Evolutionary conservation across 2,329 filamentous ascomycete genomes (phyloP).

Genomic region (Talaromyces sp.): DNA sequence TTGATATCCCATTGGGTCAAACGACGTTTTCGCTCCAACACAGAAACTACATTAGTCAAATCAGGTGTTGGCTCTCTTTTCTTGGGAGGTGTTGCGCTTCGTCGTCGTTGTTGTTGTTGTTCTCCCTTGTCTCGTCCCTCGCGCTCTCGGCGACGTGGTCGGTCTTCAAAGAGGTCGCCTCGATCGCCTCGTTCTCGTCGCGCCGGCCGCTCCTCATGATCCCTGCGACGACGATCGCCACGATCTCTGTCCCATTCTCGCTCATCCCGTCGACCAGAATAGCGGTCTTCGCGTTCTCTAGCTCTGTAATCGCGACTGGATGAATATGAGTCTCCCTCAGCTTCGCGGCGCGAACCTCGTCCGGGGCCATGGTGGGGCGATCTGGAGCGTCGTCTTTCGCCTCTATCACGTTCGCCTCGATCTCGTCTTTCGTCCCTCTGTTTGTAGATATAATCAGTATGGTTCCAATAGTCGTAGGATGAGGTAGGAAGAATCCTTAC

Average conservation of each 20-base stretch:
- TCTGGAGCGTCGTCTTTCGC: conserved; percentile 73
- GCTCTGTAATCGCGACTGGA: conserved; percentile 90
- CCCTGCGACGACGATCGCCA: conserved; percentile 54
- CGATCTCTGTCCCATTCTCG: conserved; percentile 74
- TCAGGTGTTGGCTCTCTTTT: conserved; percentile 96
- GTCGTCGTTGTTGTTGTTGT: conserved; percentile 56
- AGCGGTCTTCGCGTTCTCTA: conserved; percentile 88
- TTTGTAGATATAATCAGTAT: conserved; percentile 21
- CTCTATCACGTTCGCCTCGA: conserved; percentile 42
- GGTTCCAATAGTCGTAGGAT: neutral
- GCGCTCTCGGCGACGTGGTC: conserved; percentile 38
- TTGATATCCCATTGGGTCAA: conserved; percentile 99
- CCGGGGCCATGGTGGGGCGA: conserved; percentile 71
- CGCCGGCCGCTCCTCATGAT: conserved; percentile 62
- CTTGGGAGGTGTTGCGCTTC: conserved; percentile 79
- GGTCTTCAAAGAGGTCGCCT: conserved; percentile 38
- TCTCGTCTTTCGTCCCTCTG: conserved; percentile 50
- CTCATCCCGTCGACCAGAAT: conserved; percentile 70
- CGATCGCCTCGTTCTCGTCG: conserved; percentile 57
- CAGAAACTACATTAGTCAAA: conserved; percentile 76
- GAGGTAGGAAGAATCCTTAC: conserved; percentile 38
- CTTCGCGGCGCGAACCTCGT: conserved; percentile 64
- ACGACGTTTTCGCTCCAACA: conserved; percentile 82
- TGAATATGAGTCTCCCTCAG: conserved; percentile 79
- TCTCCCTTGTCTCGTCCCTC: conserved; percentile 34